Percentiles rank a stretch among this genome's conserved stretches.
phyloP scores from a whole-genome alignment of 495 filamentous ascomycete genomes.

The Hypoxylon perforatum region DNA sequence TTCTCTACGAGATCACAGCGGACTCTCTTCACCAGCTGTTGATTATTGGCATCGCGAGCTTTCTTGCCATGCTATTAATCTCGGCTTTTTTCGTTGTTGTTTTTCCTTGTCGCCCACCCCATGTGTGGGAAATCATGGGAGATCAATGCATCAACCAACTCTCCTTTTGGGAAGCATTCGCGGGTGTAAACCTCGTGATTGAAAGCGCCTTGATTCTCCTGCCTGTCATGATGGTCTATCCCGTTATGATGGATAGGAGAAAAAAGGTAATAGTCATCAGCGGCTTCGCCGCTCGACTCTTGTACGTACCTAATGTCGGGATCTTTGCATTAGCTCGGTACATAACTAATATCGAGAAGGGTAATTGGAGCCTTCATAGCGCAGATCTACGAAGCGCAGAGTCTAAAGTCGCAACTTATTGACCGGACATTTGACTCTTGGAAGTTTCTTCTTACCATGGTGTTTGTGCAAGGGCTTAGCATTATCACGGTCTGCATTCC shows the following conservation, averaged over 20 bases:
- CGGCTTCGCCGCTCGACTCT: background rate
- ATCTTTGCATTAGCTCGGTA: background rate
- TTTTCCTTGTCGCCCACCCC: background rate
- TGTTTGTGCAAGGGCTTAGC: conserved; percentile 11
- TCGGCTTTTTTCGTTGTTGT: background rate
- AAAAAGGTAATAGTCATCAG: background rate
- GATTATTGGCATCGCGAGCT: background rate
- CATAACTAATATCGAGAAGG: background rate
- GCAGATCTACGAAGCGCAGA: background rate
- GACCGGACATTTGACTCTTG: background rate
- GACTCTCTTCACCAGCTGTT: background rate
- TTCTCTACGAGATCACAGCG: background rate
- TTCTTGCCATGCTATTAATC: background rate
- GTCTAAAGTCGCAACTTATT: background rate
- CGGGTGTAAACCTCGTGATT: background rate
- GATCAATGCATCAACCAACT: background rate
- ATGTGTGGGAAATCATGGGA: background rate
- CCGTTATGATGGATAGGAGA: background rate
- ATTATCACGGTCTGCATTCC: conserved; percentile 12
- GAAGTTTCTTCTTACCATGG: background rate
- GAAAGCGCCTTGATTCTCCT: background rate
- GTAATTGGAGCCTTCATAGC: background rate
- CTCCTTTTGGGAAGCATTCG: conserved; percentile 1
- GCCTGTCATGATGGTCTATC: background rate
- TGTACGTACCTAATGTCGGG: background rate